A percentile compares a stretch with the other conserved stretches of the same genome.
Conservation (phyloP, 192 early-diverging fungal species). For the Backusella liffmaniae region DNA sequence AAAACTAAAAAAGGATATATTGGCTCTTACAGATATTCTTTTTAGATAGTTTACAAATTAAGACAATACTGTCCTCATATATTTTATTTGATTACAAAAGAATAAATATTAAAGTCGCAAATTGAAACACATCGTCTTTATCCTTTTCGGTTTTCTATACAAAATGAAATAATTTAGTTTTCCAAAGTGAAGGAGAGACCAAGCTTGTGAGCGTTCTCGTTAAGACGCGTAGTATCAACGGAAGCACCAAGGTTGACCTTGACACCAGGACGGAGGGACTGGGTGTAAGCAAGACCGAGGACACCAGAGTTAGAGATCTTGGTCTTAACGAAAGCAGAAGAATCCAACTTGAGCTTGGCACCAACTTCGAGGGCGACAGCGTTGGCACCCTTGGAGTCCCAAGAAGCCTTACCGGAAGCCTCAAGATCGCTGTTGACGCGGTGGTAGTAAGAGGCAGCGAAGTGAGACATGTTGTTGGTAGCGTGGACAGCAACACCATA, state of each 20-base stretch:
- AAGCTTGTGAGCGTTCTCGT: slow-evolving; percentile 95
- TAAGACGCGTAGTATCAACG: slow-evolving; percentile 92
- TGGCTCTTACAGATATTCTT: background rate
- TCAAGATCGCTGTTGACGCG: slow-evolving; percentile 88
- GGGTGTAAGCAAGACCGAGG: slow-evolving; percentile 93
- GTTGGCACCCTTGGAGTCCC: slow-evolving; percentile 90
- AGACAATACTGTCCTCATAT: background rate
- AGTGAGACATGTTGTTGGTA: slow-evolving; percentile 86
- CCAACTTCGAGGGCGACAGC: slow-evolving; percentile 88
- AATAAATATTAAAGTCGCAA: background rate
- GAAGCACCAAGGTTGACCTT: slow-evolving; percentile 92
- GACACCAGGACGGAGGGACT: slow-evolving; percentile 89
- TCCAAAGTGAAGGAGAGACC: slow-evolving; percentile 90
- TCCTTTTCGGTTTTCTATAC: background rate
- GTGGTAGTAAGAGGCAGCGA: slow-evolving; percentile 97
- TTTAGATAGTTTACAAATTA: background rate
- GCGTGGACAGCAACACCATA: slow-evolving; percentile 90
- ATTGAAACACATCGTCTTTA: background rate
- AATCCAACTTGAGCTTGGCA: slow-evolving; percentile 91
- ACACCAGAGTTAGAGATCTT: slow-evolving; percentile 84
- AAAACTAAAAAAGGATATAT: too few species aligned
- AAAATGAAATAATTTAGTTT: slow-evolving; percentile 59
- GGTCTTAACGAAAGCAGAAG: slow-evolving; percentile 86
- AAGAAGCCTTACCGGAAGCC: slow-evolving; percentile 93
- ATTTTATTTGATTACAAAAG: background rate